Evolutionary conservation across 2,329 filamentous ascomycete species (phyloP).

Genomic region (Cladosporium sphaerospermum): DNA sequence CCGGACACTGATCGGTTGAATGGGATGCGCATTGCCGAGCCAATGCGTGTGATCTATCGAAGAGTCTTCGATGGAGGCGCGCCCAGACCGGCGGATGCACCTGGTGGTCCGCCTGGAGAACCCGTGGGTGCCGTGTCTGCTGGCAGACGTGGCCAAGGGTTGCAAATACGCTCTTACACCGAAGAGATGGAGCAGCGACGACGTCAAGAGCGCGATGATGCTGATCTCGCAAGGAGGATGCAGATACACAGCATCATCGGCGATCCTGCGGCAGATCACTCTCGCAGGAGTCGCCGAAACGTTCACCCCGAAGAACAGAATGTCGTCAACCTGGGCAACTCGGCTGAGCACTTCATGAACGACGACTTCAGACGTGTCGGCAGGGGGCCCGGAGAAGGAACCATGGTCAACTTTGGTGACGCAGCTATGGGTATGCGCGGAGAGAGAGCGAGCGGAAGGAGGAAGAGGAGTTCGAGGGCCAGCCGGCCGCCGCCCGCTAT

Average conservation of each 20-base stretch:
- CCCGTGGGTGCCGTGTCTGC: constrained; percentile 5
- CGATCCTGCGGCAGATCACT: constrained; percentile 22
- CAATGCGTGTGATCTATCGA: constrained; percentile 34
- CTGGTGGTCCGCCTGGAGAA: constrained; percentile 15
- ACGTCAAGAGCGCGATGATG: constrained; percentile 42
- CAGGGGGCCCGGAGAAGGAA: constrained; percentile 24
- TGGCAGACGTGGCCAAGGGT: constrained; percentile 4
- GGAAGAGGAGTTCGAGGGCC: constrained; percentile 15
- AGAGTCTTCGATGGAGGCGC: constrained; percentile 20
- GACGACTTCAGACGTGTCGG: constrained; percentile 45
- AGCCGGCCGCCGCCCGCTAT: constrained; percentile 9
- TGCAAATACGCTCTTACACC: constrained; percentile 25
- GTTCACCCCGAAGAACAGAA: constrained; percentile 23
- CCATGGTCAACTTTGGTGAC: constrained; percentile 29
- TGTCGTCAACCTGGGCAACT: constrained; percentile 39
- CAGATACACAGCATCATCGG: constrained; percentile 38
- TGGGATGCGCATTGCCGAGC: constrained; percentile 46
- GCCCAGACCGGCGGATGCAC: constrained; percentile 13
- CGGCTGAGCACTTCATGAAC: constrained; percentile 54
- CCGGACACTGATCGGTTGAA: constrained; percentile 50
- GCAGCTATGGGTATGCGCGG: constrained; percentile 26
- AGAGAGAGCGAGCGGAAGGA: constrained; percentile 26
- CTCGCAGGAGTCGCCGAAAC: constrained; percentile 31
- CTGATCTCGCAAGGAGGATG: constrained; percentile 46
- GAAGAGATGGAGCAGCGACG: constrained; percentile 35